Base-by-base conservation (phyloP, 345 rosid genomes). In the Camelina hispida region DNA sequence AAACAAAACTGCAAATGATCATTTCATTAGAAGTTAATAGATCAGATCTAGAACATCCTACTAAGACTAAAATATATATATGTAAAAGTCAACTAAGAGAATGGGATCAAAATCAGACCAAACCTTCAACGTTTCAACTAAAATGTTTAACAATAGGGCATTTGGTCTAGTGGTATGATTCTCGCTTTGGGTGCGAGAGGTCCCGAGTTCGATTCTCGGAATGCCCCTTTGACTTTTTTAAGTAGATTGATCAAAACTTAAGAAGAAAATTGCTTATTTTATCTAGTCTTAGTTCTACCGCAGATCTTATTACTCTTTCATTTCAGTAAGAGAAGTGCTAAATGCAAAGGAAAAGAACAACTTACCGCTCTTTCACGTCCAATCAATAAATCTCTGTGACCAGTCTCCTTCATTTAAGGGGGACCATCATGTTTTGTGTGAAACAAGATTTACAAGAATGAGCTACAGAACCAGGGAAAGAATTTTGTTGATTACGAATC, bases 111-210 rank as follows among this genome's bases (percentile, higher is more conserved):
- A 38, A 23, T 23, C 6, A 23, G 22, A 62, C 20, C 20, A 62
- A 22, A 42, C 14, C 51, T 62, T 13, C 3, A 62, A 42, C 4
- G 12, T 22, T 62, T 42, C 22, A 62, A 42, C 35, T 42, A 59
- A 16, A 58, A n/a, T 58, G 1, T 25, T n/a, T 58, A 58, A 5
- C 44, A 58, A 58, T 9, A 78, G 77, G 91, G 89, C 88, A 85
- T 85, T 88, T 87, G 87, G 92, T 87, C 85, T 87, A 89, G 91
- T 89, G 90, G 93, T 83, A 86, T 85, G 90, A 87, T 89, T 87
- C 91, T 93, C 76, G 86, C 90, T 90, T 86, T 81, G 91, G 91
- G 89, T 85, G 91, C 83, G 87, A 91, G 88, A 84, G 84, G 87
- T 88, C 88, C 82, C 69, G 83, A 87, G 85, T 84, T 83, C 54